Percentiles rank a stretch among this genome's conserved stretches.
phyloP scores from a whole-genome alignment of 2,329 filamentous ascomycete genomes.

The Fusarium drepaniforme region DNA sequence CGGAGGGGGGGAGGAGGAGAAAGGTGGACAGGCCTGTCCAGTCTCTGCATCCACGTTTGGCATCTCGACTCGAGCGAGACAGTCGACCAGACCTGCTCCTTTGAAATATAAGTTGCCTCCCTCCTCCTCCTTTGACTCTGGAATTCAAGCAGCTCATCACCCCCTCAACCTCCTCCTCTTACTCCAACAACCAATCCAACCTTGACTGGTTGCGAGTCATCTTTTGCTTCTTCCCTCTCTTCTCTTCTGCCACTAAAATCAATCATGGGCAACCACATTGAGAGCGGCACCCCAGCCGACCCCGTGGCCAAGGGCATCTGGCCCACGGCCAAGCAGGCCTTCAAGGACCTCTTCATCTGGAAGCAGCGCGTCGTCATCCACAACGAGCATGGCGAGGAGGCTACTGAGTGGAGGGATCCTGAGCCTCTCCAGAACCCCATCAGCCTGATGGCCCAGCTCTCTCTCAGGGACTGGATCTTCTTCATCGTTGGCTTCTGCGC shows the following conservation, averaged over 20 bases:
- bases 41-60: neutral
- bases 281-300: constrained; percentile 67
- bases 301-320: constrained; percentile 74
- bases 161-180: neutral
- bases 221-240: neutral
- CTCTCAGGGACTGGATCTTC: constrained; percentile 77
- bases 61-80: neutral
- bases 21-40: neutral
- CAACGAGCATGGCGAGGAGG: constrained; percentile 73
- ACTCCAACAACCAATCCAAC: neutral
- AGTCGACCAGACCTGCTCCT: neutral
- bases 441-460: constrained; percentile 74
- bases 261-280: constrained; percentile 11
- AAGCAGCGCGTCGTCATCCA: constrained; percentile 77
- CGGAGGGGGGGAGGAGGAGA: neutral
- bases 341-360: constrained; percentile 77
- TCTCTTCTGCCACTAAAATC: constrained; percentile 6
- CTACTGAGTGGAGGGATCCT: constrained; percentile 76
- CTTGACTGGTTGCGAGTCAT: neutral
- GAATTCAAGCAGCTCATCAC: neutral
- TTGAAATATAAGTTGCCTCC: constrained; percentile 24
- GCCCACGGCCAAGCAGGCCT: constrained; percentile 73
- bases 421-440: constrained; percentile 78
- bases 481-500: constrained; percentile 80
- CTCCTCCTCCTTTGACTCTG: neutral